These are phyloP conservation scores for Martiniozyma abietophila DNA, from an alignment of 805 yeast genomes.

Conservation along the genomic window DNA sequence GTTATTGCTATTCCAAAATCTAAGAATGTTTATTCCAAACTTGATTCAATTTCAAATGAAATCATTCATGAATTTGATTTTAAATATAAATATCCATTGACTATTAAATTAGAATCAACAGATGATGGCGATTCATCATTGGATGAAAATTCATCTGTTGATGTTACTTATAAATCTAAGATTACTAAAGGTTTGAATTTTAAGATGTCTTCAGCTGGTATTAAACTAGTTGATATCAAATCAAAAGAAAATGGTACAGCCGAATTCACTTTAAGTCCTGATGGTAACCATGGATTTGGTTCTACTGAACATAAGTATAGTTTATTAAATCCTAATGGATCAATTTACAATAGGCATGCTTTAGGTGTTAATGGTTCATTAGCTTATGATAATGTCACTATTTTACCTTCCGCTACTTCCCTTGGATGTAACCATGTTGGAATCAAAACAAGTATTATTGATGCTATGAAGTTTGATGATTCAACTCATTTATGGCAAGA, in stretches of 20 bases:
- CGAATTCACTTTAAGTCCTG: constrained; percentile 31
- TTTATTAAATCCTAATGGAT: constrained; percentile 16
- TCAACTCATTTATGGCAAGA: too few relatives aligned
- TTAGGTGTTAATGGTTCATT: constrained; percentile 25
- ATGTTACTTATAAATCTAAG: constrained; percentile 18
- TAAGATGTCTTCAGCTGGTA: constrained; percentile 16
- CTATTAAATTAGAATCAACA: constrained; percentile 20
- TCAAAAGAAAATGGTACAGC: constrained; percentile 39
- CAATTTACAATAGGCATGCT: constrained; percentile 24
- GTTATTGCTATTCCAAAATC: constrained; percentile 19
- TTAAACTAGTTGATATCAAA: constrained; percentile 18
- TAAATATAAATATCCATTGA: constrained; percentile 25
- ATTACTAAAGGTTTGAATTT: constrained; percentile 7
- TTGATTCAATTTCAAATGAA: constrained; percentile 16
- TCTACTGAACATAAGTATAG: constrained; percentile 27
- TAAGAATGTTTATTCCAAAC: constrained; percentile 19
- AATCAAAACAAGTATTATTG: too few relatives aligned
- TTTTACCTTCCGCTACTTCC: too few relatives aligned
- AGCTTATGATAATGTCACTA: constrained; percentile 22
- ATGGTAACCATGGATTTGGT: constrained; percentile 41
- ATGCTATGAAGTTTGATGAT: too few relatives aligned
- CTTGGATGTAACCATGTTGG: too few relatives aligned
- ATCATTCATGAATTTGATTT: constrained; percentile 16
- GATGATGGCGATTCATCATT: constrained; percentile 10
- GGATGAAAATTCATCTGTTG: constrained; percentile 22